phyloP scores from a whole-genome alignment of 257 asterid genomes.

The Lavandula angustifolia region DNA sequence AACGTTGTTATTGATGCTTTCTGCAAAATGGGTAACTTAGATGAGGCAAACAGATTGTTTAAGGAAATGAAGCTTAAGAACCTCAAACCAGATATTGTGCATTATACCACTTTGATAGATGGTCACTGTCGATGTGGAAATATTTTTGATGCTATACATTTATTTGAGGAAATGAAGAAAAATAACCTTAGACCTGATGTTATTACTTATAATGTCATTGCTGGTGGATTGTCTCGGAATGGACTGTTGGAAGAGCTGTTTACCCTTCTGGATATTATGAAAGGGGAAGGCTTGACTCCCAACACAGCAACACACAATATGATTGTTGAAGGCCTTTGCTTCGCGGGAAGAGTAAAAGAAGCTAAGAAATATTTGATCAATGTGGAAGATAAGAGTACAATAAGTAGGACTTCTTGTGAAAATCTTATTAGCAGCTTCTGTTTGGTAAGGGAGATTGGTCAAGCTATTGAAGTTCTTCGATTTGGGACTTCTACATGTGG shows the following conservation, averaged over 20 bases:
- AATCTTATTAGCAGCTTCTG: slow-evolving; percentile 68
- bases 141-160: slow-evolving; percentile 49
- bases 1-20: slow-evolving; percentile 67
- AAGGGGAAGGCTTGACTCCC: slow-evolving; percentile 54
- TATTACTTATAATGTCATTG: slow-evolving; percentile 61
- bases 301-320: slow-evolving; percentile 54
- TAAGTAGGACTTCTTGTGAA: slow-evolving; percentile 45
- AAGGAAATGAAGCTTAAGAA: slow-evolving; percentile 70
- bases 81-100: slow-evolving; percentile 55
- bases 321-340: slow-evolving; percentile 77
- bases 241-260: slow-evolving; percentile 45
- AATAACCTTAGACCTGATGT: slow-evolving; percentile 62
- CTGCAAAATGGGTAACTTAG: slow-evolving; percentile 62
- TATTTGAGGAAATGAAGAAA: slow-evolving; percentile 59
- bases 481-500: slow-evolving; percentile 38
- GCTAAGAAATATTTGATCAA: slow-evolving; percentile 55
- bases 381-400: slow-evolving; percentile 45
- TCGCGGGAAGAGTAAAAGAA: slow-evolving; percentile 52
- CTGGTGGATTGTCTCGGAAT: slow-evolving; percentile 58
- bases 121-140: slow-evolving; percentile 60
- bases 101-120: slow-evolving; percentile 76
- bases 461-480: slow-evolving; percentile 48
- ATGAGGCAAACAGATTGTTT: slow-evolving; percentile 57
- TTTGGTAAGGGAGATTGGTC: slow-evolving; percentile 50
- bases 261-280: slow-evolving; percentile 56